Base-by-base conservation (phyloP, 2,329 filamentous ascomycete genomes). In the Lachnellula cervina region DNA sequence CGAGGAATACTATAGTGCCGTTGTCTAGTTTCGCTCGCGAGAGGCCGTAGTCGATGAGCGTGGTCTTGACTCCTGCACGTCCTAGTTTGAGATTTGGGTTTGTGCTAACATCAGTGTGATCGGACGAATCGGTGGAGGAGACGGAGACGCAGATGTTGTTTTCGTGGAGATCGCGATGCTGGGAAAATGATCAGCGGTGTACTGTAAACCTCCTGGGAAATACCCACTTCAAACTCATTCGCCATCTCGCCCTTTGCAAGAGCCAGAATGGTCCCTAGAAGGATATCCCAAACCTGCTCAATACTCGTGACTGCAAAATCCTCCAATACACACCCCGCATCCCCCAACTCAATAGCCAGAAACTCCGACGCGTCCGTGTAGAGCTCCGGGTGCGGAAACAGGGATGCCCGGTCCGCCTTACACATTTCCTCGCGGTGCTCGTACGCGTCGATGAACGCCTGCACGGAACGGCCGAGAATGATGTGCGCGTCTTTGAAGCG, bases 131-230 rank as follows among this genome's bases (percentile, higher is more conserved):
- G 11, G 42, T 25, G 11, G 42, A 6, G 19, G 42, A 44, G 42
- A 44, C 6, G 40, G 35, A 45, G 9, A 86, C 75, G 59, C 83
- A 86, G 16, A 87, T 69, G 60, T 87, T 86, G 4, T 83, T 83
- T 60, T 87, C 83, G 62, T 87, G 83, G 4, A 87, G 73, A 62
- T 87, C 83, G 5, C 83, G 80, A 63, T 87, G 83, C 81, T 84
- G 58, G 5, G 37, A 13, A 8, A 45, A 25, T 54, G 16, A 32
- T 19, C 0, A 42, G 32, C 5, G 2, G 21, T 21, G 21, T 21
- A 21, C 21, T 21, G 21, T 21, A 21, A 4, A 21, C 21, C 21
- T 21, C 21, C n/a, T n/a, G n/a, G 21, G 21, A 21, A 21, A 21
- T 21, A 42, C 72, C 54, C 68, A 83, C 81, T 76, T 87, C 83